These are phyloP conservation scores for Penicillium sp. DNA, from an alignment of 2,329 filamentous ascomycete genomes.

Conservation along the genomic window DNA sequence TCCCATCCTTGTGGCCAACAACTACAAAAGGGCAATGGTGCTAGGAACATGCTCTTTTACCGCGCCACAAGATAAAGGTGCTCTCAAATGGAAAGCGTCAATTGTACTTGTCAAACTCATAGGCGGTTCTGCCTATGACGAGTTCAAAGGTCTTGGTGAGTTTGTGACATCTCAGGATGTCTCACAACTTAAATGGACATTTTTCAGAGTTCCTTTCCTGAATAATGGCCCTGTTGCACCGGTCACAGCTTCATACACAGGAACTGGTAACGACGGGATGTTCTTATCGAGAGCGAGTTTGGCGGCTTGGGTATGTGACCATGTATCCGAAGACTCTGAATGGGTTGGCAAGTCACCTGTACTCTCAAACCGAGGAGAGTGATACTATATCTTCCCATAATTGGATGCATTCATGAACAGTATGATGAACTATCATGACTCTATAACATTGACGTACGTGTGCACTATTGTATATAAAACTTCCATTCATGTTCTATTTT, in stretches of 20 bases:
- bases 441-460: no score
- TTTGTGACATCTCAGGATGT: conserved; percentile 3
- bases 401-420: background rate
- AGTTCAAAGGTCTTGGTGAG: background rate
- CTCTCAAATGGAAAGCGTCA: conserved; percentile 1
- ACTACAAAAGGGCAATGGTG: conserved; percentile 5
- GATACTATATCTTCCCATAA: background rate
- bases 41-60: conserved; percentile 2
- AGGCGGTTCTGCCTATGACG: background rate
- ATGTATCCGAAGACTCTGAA: background rate
- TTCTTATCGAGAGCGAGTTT: background rate
- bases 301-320: background rate
- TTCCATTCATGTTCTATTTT: no score
- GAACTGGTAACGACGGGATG: background rate
- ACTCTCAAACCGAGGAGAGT: background rate
- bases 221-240: background rate
- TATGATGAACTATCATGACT: no score
- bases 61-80: background rate
- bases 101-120: background rate
- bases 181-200: background rate
- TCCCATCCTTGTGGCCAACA: conserved; percentile 1
- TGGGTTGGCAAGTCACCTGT: background rate
- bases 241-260: background rate
- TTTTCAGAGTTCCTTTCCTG: conserved; percentile 2
- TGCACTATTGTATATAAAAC: no score